These are phyloP conservation scores for maize (Zea mays) DNA, from an alignment of 176 grass and related monocot genomes.

Conservation along the genomic window DNA sequence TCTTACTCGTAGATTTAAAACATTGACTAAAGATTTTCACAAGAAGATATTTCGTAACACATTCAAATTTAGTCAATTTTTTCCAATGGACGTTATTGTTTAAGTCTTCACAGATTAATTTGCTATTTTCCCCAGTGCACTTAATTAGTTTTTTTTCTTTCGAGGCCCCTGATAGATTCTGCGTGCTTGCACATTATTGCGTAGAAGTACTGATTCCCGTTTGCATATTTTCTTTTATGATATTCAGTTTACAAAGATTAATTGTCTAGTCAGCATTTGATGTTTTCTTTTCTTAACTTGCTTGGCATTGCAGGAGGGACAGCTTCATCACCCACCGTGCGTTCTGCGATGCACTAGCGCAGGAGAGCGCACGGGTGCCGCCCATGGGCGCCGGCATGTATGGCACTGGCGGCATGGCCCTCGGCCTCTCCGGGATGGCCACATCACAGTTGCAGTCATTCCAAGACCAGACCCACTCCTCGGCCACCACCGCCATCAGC, in stretches of 20 bases:
- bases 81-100: too few relatives aligned
- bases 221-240: not conserved
- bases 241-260: not conserved
- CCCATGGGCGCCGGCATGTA: conserved; percentile 48
- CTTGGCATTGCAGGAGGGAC: conserved; percentile 60
- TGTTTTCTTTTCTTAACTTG: not conserved
- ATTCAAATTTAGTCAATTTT: too few relatives aligned
- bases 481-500: conserved; percentile 31
- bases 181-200: not conserved
- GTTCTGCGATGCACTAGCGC: conserved; percentile 85
- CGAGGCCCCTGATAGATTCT: not conserved
- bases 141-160: not conserved
- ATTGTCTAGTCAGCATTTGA: not conserved
- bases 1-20: too few relatives aligned
- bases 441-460: conserved; percentile 40
- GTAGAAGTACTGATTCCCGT: not conserved
- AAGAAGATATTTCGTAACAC: too few relatives aligned
- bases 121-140: not conserved
- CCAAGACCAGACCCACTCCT: conserved; percentile 37
- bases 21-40: too few relatives aligned
- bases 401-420: conserved; percentile 41
- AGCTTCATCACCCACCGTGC: conserved; percentile 95
- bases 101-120: too few relatives aligned
- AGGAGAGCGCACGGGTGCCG: conserved; percentile 66
- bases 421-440: conserved; percentile 48